phyloP scores from a whole-genome alignment of 306 rosid genomes.

The Trichosanthes cucumerina region DNA sequence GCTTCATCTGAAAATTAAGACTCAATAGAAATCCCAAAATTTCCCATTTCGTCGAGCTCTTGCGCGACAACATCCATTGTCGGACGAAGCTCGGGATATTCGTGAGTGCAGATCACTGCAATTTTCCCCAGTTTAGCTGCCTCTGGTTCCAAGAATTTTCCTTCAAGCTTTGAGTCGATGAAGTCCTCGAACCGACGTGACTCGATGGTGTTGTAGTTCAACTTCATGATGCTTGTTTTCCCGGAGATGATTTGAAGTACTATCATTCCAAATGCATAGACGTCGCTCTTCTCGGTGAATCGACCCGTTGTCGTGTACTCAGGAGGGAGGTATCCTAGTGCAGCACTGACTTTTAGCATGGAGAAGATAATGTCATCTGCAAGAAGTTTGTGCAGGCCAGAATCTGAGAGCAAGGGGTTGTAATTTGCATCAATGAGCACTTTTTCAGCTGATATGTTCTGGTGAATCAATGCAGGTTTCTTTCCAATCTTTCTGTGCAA shows the following conservation, averaged over 20 bases:
- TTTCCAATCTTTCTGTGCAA: constrained; percentile 35
- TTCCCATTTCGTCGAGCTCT: constrained; percentile 19
- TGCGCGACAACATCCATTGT: constrained; percentile 41
- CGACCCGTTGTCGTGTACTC: constrained; percentile 66
- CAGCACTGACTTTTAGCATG: constrained; percentile 74
- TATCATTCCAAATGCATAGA: constrained; percentile 75
- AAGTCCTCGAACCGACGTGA: constrained; percentile 26
- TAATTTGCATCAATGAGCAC: constrained; percentile 50
- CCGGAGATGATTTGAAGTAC: constrained; percentile 72
- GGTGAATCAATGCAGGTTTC: constrained; percentile 41
- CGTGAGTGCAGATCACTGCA: constrained; percentile 58
- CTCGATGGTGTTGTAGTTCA: constrained; percentile 14
- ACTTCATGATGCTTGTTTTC: constrained; percentile 32
- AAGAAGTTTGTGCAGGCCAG: constrained; percentile 80
- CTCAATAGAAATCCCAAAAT: neutral
- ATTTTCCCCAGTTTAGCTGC: constrained; percentile 46
- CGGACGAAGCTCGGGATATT: constrained; percentile 53
- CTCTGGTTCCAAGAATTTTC: constrained; percentile 48
- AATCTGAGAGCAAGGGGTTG: constrained; percentile 51
- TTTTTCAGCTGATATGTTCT: constrained; percentile 64
- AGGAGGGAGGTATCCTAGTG: constrained; percentile 80
- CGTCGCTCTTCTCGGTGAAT: constrained; percentile 58
- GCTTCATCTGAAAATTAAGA: constrained; percentile 11
- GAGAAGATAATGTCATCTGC: constrained; percentile 71
- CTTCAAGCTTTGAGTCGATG: constrained; percentile 57